Percentiles rank a stretch among this genome's conserved stretches.
Evolutionary conservation across 306 rosid genomes (phyloP).

Genomic region (Biancaea sappan): DNA sequence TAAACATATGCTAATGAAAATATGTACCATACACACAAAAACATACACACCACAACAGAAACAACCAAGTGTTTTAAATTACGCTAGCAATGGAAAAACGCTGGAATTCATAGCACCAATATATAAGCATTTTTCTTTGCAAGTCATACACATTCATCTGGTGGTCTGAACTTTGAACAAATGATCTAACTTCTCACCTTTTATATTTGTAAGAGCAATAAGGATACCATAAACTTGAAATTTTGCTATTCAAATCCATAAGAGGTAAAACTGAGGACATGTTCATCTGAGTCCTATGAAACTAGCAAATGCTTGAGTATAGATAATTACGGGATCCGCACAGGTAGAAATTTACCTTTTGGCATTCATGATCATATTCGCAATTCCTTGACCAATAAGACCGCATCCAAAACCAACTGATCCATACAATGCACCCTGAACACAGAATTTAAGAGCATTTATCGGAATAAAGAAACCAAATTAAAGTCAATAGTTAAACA

Average conservation of each 20-base stretch:
- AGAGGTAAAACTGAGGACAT: conserved; percentile 12
- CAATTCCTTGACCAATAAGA: conserved; percentile 93
- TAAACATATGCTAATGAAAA: not conserved
- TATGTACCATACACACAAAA: not conserved
- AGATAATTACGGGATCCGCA: conserved; percentile 23
- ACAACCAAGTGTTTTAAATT: not conserved
- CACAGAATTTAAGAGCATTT: conserved; percentile 36
- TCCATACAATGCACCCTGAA: conserved; percentile 91
- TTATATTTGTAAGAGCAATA: not conserved
- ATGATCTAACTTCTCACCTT: not conserved
- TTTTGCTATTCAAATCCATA: not conserved
- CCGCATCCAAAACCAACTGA: conserved; percentile 95
- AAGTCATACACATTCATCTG: not conserved
- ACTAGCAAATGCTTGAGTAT: conserved; percentile 22
- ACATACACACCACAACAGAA: not conserved
- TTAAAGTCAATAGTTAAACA: conserved; percentile 11
- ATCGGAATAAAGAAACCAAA: conserved; percentile 24
- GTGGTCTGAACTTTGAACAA: not conserved
- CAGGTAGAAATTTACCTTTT: conserved; percentile 59
- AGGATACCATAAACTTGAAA: not conserved
- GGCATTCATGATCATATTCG: conserved; percentile 87
- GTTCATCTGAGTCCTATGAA: conserved; percentile 6
- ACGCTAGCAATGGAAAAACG: not conserved
- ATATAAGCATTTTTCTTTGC: not conserved
- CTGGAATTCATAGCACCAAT: not conserved